A percentile compares a stretch with the other conserved stretches of the same genome.
Evolutionary conservation across 2,329 filamentous ascomycete genomes (phyloP).

Genomic region (Fusarium coicis): DNA sequence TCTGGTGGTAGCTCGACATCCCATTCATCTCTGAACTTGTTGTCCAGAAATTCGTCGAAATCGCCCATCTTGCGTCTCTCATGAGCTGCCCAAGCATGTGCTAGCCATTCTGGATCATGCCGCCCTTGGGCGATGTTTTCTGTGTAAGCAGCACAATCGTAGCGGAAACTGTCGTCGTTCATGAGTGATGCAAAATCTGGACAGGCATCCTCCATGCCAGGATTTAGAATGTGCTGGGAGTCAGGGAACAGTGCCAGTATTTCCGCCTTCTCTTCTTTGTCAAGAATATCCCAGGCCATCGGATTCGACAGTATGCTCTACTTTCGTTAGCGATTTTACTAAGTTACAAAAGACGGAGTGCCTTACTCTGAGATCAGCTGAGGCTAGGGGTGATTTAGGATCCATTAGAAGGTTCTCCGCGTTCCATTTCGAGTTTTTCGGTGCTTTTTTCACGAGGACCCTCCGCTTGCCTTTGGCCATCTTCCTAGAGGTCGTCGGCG

Average conservation of each 20-base stretch:
- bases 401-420: constrained; percentile 51
- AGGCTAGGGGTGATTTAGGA: constrained; percentile 52
- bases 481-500: constrained; percentile 1
- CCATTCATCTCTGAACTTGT: constrained; percentile 62
- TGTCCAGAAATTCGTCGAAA: constrained; percentile 60
- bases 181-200: constrained; percentile 56
- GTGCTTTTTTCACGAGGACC: constrained; percentile 35
- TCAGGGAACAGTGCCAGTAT: constrained; percentile 54
- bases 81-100: constrained; percentile 63
- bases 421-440: constrained; percentile 51
- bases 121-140: constrained; percentile 59
- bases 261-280: constrained; percentile 48
- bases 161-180: constrained; percentile 60
- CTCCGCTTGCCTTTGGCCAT: constrained; percentile 40
- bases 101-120: constrained; percentile 65
- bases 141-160: constrained; percentile 58
- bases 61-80: constrained; percentile 59
- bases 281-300: constrained; percentile 52
- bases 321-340: not conserved
- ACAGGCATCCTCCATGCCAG: constrained; percentile 50
- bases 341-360: not conserved
- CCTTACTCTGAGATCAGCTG: constrained; percentile 51
- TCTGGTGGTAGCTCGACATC: constrained; percentile 53
- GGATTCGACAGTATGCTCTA: constrained; percentile 53
- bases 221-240: constrained; percentile 51